Base-by-base conservation (phyloP, 768 basidiomycete species). In the Lepiota venenata region DNA sequence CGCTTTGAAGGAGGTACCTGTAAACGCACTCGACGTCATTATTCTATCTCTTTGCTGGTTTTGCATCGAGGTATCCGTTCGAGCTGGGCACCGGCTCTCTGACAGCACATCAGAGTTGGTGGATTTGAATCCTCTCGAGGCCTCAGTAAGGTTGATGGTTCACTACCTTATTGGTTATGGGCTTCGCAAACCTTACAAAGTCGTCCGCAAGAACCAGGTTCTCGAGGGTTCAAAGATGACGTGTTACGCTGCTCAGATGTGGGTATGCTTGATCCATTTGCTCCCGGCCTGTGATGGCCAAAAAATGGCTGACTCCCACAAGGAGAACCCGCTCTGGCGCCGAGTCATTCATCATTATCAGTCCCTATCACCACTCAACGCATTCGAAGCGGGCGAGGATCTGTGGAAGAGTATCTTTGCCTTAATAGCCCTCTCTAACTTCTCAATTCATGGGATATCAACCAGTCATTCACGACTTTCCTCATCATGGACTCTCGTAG, bases 1-100 rank as follows among this genome's bases (percentile, higher is more conserved):
- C 8, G 18, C 0, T 27, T 44, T 52, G 10, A 36, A 6, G 32
- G 47, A 47, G n/a, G 20, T 43, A 36, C 32, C 53, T 11, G 1
- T 40, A 3, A 15, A 32, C 16, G 14, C 47, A 9, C n/a, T 55
- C 18, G 44, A 55, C 29, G 48, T 42, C 18, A 27, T 41, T 18
- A 29, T 55, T 25, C 20, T 55, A 36, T 55, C 53, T 10, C 53
- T 55, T 11, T 35, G 25, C 20, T 55, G 53, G 53, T 47, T 55
- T 7, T 55, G 53, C 12, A 47, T 55, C 15, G 53, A 55, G 27
- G 29, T 46, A 5, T 55, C 53, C 11, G 29, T 55, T 42, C 53
- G 53, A 7, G 40, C 53, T 3, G 53, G 53, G 7, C 32, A 55
- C 22, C 46, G 40, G 22, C 37, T 52, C 15, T 45, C 25, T 14